Percentiles rank a stretch among this genome's conserved stretches.
Evolutionary conservation across 1,139 yeast species (phyloP).

Genomic region (Candida frijolesensis): DNA sequence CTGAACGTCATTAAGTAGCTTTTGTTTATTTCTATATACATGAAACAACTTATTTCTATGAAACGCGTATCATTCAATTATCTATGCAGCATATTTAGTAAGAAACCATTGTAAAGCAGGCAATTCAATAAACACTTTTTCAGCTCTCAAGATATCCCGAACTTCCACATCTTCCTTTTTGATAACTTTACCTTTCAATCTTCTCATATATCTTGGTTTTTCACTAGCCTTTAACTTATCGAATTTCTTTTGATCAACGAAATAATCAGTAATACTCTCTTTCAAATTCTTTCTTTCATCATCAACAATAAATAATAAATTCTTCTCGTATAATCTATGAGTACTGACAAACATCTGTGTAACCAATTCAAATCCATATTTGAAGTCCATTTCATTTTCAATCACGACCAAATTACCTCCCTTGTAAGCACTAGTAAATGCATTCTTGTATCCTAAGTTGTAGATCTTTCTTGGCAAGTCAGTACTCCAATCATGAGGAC

Average conservation of each 20-base stretch:
- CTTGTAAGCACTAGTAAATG: slow-evolving; percentile 78
- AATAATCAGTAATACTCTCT: slow-evolving; percentile 10
- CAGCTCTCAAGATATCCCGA: slow-evolving; percentile 80
- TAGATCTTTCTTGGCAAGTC: slow-evolving; percentile 78
- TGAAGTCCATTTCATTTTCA: slow-evolving; percentile 39
- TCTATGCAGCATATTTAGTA: slow-evolving; percentile 26
- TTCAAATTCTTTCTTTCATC: slow-evolving; percentile 55
- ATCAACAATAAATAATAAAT: slow-evolving; percentile 68
- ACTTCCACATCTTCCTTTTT: slow-evolving; percentile 82
- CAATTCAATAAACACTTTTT: slow-evolving; percentile 73
- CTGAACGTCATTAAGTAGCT: not conserved
- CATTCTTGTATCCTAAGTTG: slow-evolving; percentile 73
- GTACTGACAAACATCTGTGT: slow-evolving; percentile 51
- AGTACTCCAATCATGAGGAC: slow-evolving; percentile 89
- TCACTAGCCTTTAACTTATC: slow-evolving; percentile 9
- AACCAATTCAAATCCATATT: slow-evolving; percentile 21
- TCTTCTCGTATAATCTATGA: slow-evolving; percentile 56
- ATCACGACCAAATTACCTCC: slow-evolving; percentile 70
- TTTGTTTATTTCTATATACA: slow-evolving; percentile 14
- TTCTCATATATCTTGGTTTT: slow-evolving; percentile 39
- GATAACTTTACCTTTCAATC: slow-evolving; percentile 60
- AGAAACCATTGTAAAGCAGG: slow-evolving; percentile 68
- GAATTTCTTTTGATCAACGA: slow-evolving; percentile 7
- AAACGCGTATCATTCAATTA: not conserved
- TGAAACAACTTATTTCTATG: slow-evolving; percentile 2